Evolutionary conservation across 73 alveolate species (phyloP).

Genomic region (Durusdinium trenchii): DNA sequence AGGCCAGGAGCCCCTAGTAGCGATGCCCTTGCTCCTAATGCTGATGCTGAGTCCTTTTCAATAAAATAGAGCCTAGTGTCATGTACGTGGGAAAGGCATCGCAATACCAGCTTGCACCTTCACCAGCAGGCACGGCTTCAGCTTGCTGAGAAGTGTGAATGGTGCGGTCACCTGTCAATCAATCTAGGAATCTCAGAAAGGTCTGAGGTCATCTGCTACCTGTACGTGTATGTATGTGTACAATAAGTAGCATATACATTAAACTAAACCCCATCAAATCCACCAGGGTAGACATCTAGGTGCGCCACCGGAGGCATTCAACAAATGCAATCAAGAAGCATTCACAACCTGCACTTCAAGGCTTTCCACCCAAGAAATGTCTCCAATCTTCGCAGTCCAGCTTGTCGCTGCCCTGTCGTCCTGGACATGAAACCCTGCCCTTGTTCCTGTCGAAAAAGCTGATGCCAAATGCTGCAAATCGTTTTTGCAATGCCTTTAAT

Average conservation of each 20-base stretch:
- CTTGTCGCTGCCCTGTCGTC: slow-evolving; percentile 72
- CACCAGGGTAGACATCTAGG: too few relatives aligned
- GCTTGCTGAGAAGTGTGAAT: slow-evolving; percentile 50
- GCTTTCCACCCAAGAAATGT: slow-evolving; percentile 84
- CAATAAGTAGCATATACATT: too few relatives aligned
- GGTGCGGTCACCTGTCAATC: slow-evolving; percentile 69
- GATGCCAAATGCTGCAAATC: too few relatives aligned
- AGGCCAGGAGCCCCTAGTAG: too few relatives aligned
- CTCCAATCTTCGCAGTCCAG: slow-evolving; percentile 80
- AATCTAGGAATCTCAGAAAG: too few relatives aligned
- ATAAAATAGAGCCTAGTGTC: neutral
- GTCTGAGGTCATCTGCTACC: too few relatives aligned
- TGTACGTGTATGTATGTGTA: too few relatives aligned
- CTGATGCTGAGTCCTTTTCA: neutral
- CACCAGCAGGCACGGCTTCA: slow-evolving; percentile 60
- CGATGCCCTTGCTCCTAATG: neutral
- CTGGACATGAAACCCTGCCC: neutral
- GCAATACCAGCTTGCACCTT: neutral
- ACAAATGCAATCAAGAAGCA: neutral
- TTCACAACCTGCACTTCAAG: slow-evolving; percentile 85
- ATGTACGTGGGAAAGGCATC: neutral
- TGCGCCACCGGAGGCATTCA: too few relatives aligned
- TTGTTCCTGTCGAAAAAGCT: too few relatives aligned
- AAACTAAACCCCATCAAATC: too few relatives aligned
- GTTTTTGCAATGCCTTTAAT: neutral